Percentiles rank a stretch among this genome's conserved stretches.
Conservation (phyloP, 2,329 filamentous ascomycete genomes). For the Metarhizium guizhouense region DNA sequence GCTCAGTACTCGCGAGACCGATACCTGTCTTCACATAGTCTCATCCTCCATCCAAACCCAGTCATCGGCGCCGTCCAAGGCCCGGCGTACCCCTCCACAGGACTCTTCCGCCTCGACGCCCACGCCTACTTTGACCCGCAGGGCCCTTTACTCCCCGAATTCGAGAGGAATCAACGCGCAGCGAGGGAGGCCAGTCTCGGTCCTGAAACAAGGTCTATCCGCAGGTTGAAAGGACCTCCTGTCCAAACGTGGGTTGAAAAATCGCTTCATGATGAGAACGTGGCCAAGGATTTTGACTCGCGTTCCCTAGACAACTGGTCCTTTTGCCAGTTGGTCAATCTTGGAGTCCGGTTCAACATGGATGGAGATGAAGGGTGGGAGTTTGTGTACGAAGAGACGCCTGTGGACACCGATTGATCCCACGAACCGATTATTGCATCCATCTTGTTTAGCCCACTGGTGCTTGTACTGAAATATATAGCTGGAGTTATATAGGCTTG, state of each 20-base stretch:
- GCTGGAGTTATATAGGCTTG: no score
- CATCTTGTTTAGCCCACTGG: no score
- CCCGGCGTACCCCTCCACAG: conserved; percentile 36
- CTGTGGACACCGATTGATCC: neutral
- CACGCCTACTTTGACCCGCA: conserved; percentile 35
- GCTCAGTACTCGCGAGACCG: conserved; percentile 16
- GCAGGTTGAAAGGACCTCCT: conserved; percentile 14
- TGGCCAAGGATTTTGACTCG: conserved; percentile 19
- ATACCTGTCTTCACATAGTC: conserved; percentile 28
- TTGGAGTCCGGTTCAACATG: conserved; percentile 17
- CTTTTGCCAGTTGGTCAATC: conserved; percentile 14
- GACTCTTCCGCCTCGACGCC: conserved; percentile 37
- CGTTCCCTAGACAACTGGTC: conserved; percentile 10
- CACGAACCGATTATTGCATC: no score
- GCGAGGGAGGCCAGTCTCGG: conserved; percentile 22
- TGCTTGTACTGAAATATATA: no score
- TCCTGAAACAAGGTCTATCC: conserved; percentile 14
- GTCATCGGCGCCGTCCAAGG: conserved; percentile 49
- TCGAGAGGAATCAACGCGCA: conserved; percentile 35
- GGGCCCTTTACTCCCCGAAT: conserved; percentile 34
- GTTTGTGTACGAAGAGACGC: conserved; percentile 23
- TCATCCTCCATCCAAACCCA: conserved; percentile 34
- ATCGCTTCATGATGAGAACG: conserved; percentile 7
- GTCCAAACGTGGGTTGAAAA: neutral
- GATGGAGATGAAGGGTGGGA: conserved; percentile 25